Percentiles rank a stretch among this genome's conserved stretches.
These are phyloP conservation scores for Crucibulum parvulum DNA, from an alignment of 1,284 basidiomycete genomes.

Conservation along the genomic window DNA sequence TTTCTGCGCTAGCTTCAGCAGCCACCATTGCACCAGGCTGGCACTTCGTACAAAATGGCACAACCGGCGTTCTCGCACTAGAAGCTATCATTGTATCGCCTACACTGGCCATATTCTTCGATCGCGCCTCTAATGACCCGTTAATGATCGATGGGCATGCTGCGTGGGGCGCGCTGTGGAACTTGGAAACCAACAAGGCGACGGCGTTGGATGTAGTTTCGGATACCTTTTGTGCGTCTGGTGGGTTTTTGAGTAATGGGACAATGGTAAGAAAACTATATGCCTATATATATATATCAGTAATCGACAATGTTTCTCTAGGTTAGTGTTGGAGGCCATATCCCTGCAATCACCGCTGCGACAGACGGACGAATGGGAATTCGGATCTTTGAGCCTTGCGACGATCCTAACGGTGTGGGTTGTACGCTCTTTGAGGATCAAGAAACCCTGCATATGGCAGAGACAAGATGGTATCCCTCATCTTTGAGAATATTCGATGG, in stretches of 20 bases:
- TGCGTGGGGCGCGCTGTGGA: conserved; percentile 55
- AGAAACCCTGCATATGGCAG: conserved; percentile 38
- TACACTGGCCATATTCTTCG: conserved; percentile 51
- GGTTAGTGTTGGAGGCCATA: conserved; percentile 51
- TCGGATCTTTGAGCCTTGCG: conserved; percentile 48
- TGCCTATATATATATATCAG: not conserved
- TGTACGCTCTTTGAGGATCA: conserved; percentile 50
- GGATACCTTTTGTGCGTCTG: conserved; percentile 60
- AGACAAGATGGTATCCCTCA: conserved; percentile 51
- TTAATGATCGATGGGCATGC: conserved; percentile 48
- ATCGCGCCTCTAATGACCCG: conserved; percentile 52
- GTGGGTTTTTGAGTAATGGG: conserved; percentile 54
- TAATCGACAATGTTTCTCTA: conserved; percentile 10
- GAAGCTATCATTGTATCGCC: conserved; percentile 55
- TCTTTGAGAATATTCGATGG: conserved; percentile 49
- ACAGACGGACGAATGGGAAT: conserved; percentile 40
- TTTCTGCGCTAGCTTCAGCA: not conserved
- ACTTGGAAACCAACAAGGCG: conserved; percentile 47
- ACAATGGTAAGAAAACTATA: conserved; percentile 41
- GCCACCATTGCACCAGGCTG: conserved; percentile 29
- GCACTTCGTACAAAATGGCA: conserved; percentile 45
- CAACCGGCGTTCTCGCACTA: conserved; percentile 54
- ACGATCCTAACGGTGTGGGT: conserved; percentile 38
- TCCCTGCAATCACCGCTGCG: conserved; percentile 29
- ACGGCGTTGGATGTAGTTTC: conserved; percentile 49